These are phyloP conservation scores for Carex cristatella DNA, from an alignment of 176 grass and related monocot species.

Conservation along the genomic window DNA sequence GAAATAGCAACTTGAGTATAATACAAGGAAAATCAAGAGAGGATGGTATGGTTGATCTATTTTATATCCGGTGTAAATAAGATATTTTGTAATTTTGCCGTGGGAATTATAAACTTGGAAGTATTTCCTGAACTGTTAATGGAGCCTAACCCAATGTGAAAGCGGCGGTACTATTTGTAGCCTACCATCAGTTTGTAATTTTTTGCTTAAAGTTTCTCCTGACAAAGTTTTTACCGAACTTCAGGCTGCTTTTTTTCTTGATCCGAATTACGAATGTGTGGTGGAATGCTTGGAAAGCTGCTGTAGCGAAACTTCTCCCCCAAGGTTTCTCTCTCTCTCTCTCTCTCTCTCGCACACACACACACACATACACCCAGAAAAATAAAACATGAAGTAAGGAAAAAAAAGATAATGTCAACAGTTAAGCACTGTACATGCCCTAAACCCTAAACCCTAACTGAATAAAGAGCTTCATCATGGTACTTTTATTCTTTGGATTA, in stretches of 20 bases:
- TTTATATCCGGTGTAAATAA: neutral
- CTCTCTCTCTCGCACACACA: neutral
- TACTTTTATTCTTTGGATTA: too few relatives aligned
- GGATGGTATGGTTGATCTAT: neutral
- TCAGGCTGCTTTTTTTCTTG: conserved; percentile 75
- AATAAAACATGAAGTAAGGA: neutral
- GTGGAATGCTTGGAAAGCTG: conserved; percentile 80
- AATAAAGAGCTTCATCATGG: too few relatives aligned
- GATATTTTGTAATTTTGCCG: neutral
- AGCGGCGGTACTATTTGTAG: neutral
- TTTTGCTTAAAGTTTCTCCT: conserved; percentile 14
- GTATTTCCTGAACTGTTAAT: neutral
- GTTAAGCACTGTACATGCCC: neutral
- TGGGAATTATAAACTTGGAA: neutral
- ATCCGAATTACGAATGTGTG: conserved; percentile 45
- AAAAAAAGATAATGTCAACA: neutral
- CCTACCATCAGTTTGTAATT: neutral
- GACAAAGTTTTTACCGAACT: conserved; percentile 18
- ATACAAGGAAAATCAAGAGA: too few relatives aligned
- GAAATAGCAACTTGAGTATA: neutral
- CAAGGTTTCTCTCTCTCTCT: conserved; percentile 39
- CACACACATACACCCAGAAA: neutral
- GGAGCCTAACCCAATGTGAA: neutral
- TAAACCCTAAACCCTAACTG: too few relatives aligned
- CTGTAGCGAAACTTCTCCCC: conserved; percentile 50